These are phyloP conservation scores for Castanospermum australe DNA, from an alignment of 306 rosid genomes.

Conservation along the genomic window DNA sequence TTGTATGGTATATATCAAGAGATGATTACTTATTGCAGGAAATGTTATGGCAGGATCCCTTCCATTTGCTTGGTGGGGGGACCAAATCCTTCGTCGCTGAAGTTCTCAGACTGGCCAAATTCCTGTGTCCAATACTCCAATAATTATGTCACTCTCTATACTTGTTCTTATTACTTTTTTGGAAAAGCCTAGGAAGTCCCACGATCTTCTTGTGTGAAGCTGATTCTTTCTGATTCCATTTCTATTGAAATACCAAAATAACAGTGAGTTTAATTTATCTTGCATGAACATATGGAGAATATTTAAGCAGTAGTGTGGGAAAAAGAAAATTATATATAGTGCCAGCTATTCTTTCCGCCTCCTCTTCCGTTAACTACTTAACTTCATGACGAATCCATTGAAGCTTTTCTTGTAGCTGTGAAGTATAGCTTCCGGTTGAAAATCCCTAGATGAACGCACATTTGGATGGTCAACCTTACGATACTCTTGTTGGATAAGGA, in stretches of 20 bases:
- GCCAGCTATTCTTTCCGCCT: constrained; percentile 32
- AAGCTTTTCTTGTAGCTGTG: constrained; percentile 44
- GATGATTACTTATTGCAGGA: constrained; percentile 48
- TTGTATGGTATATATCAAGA: neutral
- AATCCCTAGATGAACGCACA: neutral
- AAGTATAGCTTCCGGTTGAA: constrained; percentile 19
- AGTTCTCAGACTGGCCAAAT: constrained; percentile 51
- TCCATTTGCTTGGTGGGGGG: constrained; percentile 55
- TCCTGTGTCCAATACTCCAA: constrained; percentile 43
- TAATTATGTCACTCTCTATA: constrained; percentile 29
- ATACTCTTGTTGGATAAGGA: neutral
- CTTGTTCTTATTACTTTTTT: neutral
- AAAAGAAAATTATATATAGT: neutral
- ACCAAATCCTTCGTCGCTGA: constrained; percentile 42
- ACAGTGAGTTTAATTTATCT: neutral
- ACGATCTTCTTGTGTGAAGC: constrained; percentile 44
- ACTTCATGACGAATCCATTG: constrained; percentile 37
- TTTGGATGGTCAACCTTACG: neutral
- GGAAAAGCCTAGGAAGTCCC: constrained; percentile 47
- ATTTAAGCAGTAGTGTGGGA: neutral
- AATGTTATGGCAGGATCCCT: constrained; percentile 41
- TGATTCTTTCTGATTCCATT: constrained; percentile 3
- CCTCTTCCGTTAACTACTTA: constrained; percentile 37
- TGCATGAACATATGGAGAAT: neutral
- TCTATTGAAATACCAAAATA: constrained; percentile 9